phyloP scores from a whole-genome alignment of 163 green algal species.

The Volvox carteri region DNA sequence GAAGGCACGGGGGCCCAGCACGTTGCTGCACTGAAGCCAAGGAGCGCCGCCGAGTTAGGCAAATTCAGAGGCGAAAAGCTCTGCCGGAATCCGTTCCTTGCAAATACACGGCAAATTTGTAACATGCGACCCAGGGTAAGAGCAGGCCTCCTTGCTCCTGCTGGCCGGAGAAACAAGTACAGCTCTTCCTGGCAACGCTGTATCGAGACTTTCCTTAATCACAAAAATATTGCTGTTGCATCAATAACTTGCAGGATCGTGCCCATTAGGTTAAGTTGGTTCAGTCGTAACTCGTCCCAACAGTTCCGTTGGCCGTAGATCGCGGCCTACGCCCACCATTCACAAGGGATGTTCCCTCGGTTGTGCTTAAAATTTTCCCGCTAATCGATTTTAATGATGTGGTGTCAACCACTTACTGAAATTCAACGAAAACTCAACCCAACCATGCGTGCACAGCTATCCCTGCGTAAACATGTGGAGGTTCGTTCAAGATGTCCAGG shows the following conservation, averaged over 20 bases:
- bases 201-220: neutral
- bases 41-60: conserved; percentile 25
- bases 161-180: neutral
- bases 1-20: conserved; percentile 20
- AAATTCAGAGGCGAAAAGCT: conserved; percentile 8
- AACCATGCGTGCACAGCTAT: neutral
- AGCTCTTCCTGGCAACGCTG: neutral
- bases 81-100: conserved; percentile 22
- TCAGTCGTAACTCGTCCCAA: neutral
- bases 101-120: conserved; percentile 32
- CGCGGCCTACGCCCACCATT: neutral
- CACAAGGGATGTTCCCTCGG: neutral
- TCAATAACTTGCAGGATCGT: too few relatives aligned
- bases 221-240: too few relatives aligned
- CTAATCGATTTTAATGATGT: too few relatives aligned
- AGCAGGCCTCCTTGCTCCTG: neutral
- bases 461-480: neutral
- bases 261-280: neutral
- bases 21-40: conserved; percentile 12
- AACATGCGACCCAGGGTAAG: conserved; percentile 24
- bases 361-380: too few relatives aligned
- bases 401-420: too few relatives aligned
- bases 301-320: neutral
- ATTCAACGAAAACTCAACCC: neutral
- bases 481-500: neutral